Evolutionary conservation across 2,329 filamentous ascomycete genomes (phyloP).

Genomic region (Lecanicillium sp.): DNA sequence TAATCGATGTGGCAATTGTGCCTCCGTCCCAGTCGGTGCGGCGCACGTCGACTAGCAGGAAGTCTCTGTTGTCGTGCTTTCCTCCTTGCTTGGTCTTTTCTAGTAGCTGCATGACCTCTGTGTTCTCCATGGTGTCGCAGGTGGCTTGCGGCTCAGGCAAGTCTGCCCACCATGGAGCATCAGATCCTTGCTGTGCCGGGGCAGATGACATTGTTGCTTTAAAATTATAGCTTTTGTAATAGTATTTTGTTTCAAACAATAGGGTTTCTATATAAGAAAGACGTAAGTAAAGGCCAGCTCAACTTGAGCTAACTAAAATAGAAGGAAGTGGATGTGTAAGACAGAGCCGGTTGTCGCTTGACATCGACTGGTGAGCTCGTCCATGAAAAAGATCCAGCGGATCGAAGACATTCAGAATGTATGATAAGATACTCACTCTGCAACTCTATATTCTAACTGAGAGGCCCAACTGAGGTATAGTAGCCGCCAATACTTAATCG

Average conservation of each 20-base stretch:
- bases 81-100: constrained; percentile 25
- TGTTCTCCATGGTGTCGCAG: constrained; percentile 27
- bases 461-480: too few relatives aligned
- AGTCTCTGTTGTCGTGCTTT: constrained; percentile 21
- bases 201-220: constrained; percentile 2
- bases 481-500: too few relatives aligned
- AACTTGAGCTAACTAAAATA: too few relatives aligned
- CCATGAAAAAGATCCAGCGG: too few relatives aligned
- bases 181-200: constrained; percentile 10
- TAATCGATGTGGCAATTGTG: constrained; percentile 49
- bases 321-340: too few relatives aligned
- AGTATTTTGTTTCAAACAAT: background rate
- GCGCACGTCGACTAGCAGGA: constrained; percentile 45
- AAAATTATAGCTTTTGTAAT: background rate
- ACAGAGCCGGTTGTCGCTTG: too few relatives aligned
- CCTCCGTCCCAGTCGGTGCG: constrained; percentile 49
- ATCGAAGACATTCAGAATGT: too few relatives aligned
- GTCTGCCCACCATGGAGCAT: constrained; percentile 28
- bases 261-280: too few relatives aligned
- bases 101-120: constrained; percentile 32
- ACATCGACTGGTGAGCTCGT: too few relatives aligned
- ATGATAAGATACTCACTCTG: too few relatives aligned
- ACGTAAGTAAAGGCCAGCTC: too few relatives aligned
- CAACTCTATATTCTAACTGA: too few relatives aligned
- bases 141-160: constrained; percentile 35